phyloP scores from a whole-genome alignment of 1,284 basidiomycete genomes.

The Golubevia sp. region DNA sequence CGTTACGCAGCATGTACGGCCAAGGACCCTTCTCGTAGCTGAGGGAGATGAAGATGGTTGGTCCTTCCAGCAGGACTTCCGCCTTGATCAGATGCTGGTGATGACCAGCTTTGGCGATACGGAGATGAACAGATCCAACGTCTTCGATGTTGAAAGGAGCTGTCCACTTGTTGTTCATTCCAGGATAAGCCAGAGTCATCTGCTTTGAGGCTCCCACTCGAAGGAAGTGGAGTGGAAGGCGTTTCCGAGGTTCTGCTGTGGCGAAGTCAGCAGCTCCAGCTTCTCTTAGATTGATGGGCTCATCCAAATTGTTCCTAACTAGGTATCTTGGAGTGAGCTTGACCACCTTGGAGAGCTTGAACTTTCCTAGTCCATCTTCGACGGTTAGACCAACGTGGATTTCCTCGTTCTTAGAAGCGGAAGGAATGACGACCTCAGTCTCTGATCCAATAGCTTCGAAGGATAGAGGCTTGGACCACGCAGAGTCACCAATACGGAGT shows the following conservation, averaged over 20 bases:
- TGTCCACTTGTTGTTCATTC: constrained; percentile 82
- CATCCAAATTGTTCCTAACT: constrained; percentile 78
- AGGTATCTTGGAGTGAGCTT: constrained; percentile 89
- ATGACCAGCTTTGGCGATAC: constrained; percentile 64
- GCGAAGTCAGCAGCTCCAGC: constrained; percentile 69
- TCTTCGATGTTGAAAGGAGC: constrained; percentile 89
- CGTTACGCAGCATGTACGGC: constrained; percentile 91
- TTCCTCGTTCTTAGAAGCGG: constrained; percentile 74
- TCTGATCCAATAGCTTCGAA: constrained; percentile 87
- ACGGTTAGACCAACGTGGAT: constrained; percentile 89
- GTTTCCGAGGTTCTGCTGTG: constrained; percentile 65
- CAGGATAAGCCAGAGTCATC: constrained; percentile 83
- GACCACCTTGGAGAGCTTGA: constrained; percentile 93
- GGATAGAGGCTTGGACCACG: constrained; percentile 74
- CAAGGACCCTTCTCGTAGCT: constrained; percentile 72
- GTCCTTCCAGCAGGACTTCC: constrained; percentile 82
- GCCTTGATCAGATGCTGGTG: constrained; percentile 72
- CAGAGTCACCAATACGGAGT: constrained; percentile 82
- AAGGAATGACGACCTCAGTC: constrained; percentile 77
- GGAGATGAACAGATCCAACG: constrained; percentile 82
- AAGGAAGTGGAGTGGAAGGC: constrained; percentile 74
- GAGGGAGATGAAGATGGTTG: constrained; percentile 85
- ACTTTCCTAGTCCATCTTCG: constrained; percentile 85
- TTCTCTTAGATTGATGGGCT: constrained; percentile 80
- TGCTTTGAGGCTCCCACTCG: constrained; percentile 67